Evolutionary conservation across 2,329 filamentous ascomycete species (phyloP).

Genomic region (Talaromyces sp.): DNA sequence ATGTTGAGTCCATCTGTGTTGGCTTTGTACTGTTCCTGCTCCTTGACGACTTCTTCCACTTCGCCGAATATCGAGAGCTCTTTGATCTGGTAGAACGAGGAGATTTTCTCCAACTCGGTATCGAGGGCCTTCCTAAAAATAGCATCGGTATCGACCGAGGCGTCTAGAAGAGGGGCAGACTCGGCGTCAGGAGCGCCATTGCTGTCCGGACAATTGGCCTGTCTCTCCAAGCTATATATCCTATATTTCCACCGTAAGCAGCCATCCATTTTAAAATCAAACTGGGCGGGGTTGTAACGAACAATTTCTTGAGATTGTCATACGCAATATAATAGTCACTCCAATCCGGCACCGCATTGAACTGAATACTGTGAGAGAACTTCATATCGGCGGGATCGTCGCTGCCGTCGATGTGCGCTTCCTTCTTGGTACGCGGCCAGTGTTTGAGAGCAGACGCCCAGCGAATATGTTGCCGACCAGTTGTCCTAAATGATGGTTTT

Average conservation of each 20-base stretch:
- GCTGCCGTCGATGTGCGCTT: not conserved
- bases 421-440: conserved; percentile 14
- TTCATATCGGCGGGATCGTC: conserved; percentile 76
- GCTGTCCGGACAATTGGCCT: conserved; percentile 57
- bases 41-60: conserved; percentile 67
- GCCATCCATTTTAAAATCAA: conserved; percentile 3
- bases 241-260: conserved; percentile 39
- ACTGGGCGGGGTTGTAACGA: conserved; percentile 31
- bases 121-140: conserved; percentile 79
- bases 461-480: conserved; percentile 17
- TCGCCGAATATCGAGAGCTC: conserved; percentile 83
- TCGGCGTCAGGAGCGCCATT: conserved; percentile 64
- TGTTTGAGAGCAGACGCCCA: conserved; percentile 29
- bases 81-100: conserved; percentile 83
- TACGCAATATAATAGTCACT: conserved; percentile 97
- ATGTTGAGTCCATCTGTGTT: conserved; percentile 45
- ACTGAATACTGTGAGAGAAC: conserved; percentile 99
- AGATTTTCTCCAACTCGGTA: conserved; percentile 88
- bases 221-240: conserved; percentile 92
- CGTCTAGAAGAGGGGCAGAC: conserved; percentile 72
- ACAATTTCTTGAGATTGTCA: conserved; percentile 98
- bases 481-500: not conserved
- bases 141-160: conserved; percentile 64
- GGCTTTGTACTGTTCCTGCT: conserved; percentile 64
- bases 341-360: conserved; percentile 99